Conservation (phyloP, 352 stramenopile genomes). For the Detonula confervacea region DNA sequence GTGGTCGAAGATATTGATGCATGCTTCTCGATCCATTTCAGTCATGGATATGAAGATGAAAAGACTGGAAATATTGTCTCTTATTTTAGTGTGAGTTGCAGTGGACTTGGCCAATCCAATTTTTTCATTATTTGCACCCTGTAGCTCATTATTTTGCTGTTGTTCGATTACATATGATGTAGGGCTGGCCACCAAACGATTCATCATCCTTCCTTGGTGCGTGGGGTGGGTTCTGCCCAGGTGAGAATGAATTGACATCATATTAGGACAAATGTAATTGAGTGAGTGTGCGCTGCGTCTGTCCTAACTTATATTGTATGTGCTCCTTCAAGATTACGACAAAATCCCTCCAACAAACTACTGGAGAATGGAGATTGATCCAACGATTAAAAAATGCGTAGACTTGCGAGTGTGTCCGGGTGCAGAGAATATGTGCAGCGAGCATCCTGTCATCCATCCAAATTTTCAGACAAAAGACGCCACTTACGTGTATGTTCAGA, state of each 20-base stretch:
- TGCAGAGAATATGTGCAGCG: conserved; percentile 53
- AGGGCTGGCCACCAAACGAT: conserved; percentile 68
- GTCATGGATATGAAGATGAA: conserved; percentile 68
- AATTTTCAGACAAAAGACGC: conserved; percentile 55
- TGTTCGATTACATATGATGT: too few relatives aligned
- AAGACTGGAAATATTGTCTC: conserved; percentile 59
- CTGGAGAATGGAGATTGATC: conserved; percentile 69
- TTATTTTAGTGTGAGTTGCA: conserved; percentile 67
- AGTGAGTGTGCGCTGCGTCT: too few relatives aligned
- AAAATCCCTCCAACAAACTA: conserved; percentile 54
- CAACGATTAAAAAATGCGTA: conserved; percentile 37
- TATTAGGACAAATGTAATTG: too few relatives aligned
- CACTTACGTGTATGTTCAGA: conserved; percentile 50
- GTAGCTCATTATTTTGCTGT: too few relatives aligned
- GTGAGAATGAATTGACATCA: too few relatives aligned
- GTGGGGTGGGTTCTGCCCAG: conserved; percentile 64
- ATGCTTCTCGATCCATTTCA: conserved; percentile 73
- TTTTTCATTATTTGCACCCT: too few relatives aligned
- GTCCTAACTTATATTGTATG: too few relatives aligned
- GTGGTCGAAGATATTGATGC: conserved; percentile 48
- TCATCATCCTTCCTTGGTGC: conserved; percentile 63
- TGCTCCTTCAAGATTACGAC: too few relatives aligned
- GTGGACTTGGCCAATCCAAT: too few relatives aligned
- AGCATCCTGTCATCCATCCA: conserved; percentile 63
- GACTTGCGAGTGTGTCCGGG: conserved; percentile 51